Base-by-base conservation (phyloP, 495 filamentous ascomycete genomes). In the Massariosphaeria phaeospora region DNA sequence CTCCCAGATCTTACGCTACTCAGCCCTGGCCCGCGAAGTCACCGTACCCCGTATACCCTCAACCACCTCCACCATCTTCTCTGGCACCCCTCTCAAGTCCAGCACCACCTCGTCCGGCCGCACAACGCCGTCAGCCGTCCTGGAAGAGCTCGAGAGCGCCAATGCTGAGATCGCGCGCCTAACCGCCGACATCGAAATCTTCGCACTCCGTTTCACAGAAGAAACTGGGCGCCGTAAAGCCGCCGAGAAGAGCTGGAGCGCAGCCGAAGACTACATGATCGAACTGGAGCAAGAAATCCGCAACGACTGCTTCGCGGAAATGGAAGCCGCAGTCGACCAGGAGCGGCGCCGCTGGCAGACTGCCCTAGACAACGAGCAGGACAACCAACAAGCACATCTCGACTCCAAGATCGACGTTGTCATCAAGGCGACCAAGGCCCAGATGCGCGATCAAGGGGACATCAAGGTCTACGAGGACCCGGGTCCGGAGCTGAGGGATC, bases 1-100 rank as follows among this genome's bases (percentile, higher is more conserved):
- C 0, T 89, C 87, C 20, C 93, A 98, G 68, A 97, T 98, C 29
- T 75, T 98, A 3, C 85, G 93, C 12, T 98, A 98, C 67, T 95
- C 89, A 23, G 94, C 93, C 8, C 77, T 97, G 3, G 94, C 93
- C 0, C 81, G 89, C 1, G 93, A 98, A 71, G 85, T 96, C 13
- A 94, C 94, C 0, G 88, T 96, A 3, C 91, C 91, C 1, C 83
- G 91, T 21, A 82, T 91, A 18, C 88, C 90, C 3, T 90, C 85
- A 29, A 76, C 89, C 33, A 83, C 81, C 3, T 78, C 74, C 57
- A 82, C 83, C 2, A 79, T 82, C 29, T 68, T 80, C 3, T 78
- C 79, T 26, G 73, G 71, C 31, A 62, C 71, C 20, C 55, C 66
- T 12, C 70, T 43, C 45, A 31, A 26, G 10, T 31, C 66, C 59